Evolutionary conservation across 768 basidiomycete genomes (phyloP), one percentile per base, ranked within the genome.

Genomic region (Leccinum incarnatum): DNA sequence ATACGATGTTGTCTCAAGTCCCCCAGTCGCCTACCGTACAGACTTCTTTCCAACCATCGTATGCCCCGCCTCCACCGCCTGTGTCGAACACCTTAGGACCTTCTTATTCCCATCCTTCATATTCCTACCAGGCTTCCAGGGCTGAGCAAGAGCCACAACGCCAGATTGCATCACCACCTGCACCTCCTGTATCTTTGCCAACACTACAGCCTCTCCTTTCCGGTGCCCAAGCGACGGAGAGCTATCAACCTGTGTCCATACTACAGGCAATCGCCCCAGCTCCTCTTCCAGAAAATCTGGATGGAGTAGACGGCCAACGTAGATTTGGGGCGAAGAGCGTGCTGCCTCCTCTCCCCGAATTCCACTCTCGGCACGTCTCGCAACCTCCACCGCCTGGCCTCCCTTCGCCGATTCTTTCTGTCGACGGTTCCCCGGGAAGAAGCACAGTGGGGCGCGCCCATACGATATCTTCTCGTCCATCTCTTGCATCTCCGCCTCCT

Each of bases 41-140:
- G 53, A 65, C 70, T 25, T 65, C 65, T 10, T 67, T 65, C 42
- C 70, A 76, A 55, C 61, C 68, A 37, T 72, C 71, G 5, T 71
- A 71, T 45, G 66, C 62, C 2, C 68, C 62, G 0, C 68, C 62
- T 10, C 66, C 61, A 2, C 67, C 59, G 8, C 71, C 68, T 46
- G 23, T 62, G 34, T 57, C 59, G 15, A 64, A 49, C 59, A 25
- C 56, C 21, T 36, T 55, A 49, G 53, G 61, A 6, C 61, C 65
- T 8, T 62, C 58, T n/a, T 65, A 67, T 29, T 32, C 70, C 9
- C 53, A 58, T 2, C 32, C 62, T 32, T 57, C 55, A 17, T 62
- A 61, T 47, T 42, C 65, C 5, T 59, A 60, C 34, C 54, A 59
- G 29, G n/a, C 55, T n/a, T 40, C 57, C 36, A 8, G 46, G 21